Conservation (phyloP, 352 stramenopile genomes). For the Globisporangium irregulare region DNA sequence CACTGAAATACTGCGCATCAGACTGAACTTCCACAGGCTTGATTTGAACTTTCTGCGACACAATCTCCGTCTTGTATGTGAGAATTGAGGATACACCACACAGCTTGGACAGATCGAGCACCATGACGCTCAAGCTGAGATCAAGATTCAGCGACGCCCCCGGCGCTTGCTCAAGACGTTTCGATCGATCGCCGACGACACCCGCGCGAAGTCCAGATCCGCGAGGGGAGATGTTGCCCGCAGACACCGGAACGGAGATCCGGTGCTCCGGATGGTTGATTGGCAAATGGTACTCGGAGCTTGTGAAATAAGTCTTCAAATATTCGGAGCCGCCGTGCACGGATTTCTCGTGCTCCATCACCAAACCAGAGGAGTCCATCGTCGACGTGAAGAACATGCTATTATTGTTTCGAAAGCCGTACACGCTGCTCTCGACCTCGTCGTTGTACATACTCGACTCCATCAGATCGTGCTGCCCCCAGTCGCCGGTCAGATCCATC, state of each 20-base stretch:
- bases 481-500: constrained; percentile 55
- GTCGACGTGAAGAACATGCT: constrained; percentile 37
- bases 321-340: constrained; percentile 75
- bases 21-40: constrained; percentile 19
- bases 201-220: constrained; percentile 26
- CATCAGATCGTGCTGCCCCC: constrained; percentile 31
- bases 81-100: constrained; percentile 74
- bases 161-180: constrained; percentile 45
- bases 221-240: constrained; percentile 41
- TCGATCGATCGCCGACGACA: constrained; percentile 26
- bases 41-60: constrained; percentile 20
- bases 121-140: constrained; percentile 64
- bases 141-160: constrained; percentile 47
- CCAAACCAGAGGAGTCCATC: constrained; percentile 16
- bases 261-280: constrained; percentile 70
- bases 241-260: constrained; percentile 42
- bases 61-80: constrained; percentile 56
- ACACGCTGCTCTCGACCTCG: constrained; percentile 21
- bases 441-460: constrained; percentile 28
- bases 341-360: constrained; percentile 38
- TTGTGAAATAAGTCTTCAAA: constrained; percentile 69
- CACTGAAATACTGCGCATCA: not conserved
- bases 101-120: constrained; percentile 71
- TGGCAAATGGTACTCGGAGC: constrained; percentile 60
- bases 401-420: constrained; percentile 19